A percentile compares a stretch with the other conserved stretches of the same genome.
phyloP scores from a whole-genome alignment of 768 basidiomycete genomes.

The Omphalotus guepiniiformis region DNA sequence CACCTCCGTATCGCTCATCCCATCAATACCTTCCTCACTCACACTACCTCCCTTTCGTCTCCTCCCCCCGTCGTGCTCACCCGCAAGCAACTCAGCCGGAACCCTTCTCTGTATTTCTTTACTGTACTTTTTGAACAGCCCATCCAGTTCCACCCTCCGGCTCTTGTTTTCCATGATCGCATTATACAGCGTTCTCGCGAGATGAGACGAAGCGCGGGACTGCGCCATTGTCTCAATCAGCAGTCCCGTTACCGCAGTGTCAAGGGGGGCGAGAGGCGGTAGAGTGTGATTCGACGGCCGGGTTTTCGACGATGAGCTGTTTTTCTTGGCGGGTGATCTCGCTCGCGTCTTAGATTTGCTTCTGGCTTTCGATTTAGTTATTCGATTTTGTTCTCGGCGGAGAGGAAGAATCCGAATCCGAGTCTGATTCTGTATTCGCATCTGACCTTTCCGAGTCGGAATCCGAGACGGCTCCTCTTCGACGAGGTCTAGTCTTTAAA shows the following conservation, averaged over 20 bases:
- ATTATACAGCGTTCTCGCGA: constrained; percentile 49
- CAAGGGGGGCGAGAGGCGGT: constrained; percentile 16
- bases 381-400: no score
- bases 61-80: no score
- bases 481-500: no score
- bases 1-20: constrained; percentile 4
- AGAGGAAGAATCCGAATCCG: no score
- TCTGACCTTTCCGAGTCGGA: no score
- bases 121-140: background rate
- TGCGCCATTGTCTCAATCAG: constrained; percentile 67
- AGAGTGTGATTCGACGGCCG: background rate
- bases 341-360: no score
- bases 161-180: constrained; percentile 37
- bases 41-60: background rate
- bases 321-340: no score
- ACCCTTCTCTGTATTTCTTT: background rate
- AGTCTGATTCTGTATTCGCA: no score
- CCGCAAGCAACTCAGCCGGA: no score
- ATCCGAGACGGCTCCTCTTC: no score
- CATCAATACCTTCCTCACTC: constrained; percentile 4
- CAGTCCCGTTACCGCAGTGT: constrained; percentile 56
- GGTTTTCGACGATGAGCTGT: background rate
- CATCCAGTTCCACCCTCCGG: constrained; percentile 34
- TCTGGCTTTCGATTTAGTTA: no score
- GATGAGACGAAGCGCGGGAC: constrained; percentile 66